Evolutionary conservation across 2,329 filamentous ascomycete species (phyloP).

Genomic region (Nemania sp.): DNA sequence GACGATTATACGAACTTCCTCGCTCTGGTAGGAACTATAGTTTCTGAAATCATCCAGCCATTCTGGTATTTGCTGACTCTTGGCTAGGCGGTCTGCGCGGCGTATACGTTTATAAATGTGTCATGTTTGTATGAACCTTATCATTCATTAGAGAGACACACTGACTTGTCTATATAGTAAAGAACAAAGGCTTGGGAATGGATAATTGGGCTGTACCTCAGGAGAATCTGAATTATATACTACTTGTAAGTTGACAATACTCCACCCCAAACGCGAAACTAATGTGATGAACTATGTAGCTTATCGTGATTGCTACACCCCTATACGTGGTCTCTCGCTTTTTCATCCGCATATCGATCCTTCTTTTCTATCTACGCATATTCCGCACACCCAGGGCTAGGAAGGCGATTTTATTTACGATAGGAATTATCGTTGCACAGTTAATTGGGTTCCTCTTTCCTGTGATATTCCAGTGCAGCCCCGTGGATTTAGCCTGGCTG

Average conservation of each 20-base stretch:
- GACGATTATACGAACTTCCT: slow-evolving; percentile 18
- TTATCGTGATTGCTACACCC: not conserved
- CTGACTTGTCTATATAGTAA: slow-evolving; percentile 2
- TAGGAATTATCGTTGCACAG: not conserved
- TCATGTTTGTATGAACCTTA: slow-evolving; percentile 2
- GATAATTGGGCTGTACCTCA: slow-evolving; percentile 18
- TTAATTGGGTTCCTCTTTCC: not conserved
- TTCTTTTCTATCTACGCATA: slow-evolving; percentile 19
- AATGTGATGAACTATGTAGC: no score
- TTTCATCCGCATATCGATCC: slow-evolving; percentile 15
- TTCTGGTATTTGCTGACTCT: not conserved
- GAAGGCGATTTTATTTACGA: slow-evolving; percentile 4
- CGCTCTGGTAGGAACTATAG: slow-evolving; percentile 12
- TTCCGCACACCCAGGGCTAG: slow-evolving; percentile 1
- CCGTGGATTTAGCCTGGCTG: slow-evolving; percentile 12
- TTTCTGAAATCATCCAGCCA: no score
- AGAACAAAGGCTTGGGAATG: slow-evolving; percentile 5
- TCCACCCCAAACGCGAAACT: no score
- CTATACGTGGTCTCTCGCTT: not conserved
- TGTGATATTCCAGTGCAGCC: slow-evolving; percentile 14
- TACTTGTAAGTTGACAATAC: no score
- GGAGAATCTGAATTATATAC: slow-evolving; percentile 9
- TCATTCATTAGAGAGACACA: not conserved
- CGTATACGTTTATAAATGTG: not conserved
- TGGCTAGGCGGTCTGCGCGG: not conserved